Percentiles rank a stretch among this genome's conserved stretches.
These are phyloP conservation scores for Raphidocelis subcapitata DNA, from an alignment of 139 green algal genomes.

Conservation along the genomic window DNA sequence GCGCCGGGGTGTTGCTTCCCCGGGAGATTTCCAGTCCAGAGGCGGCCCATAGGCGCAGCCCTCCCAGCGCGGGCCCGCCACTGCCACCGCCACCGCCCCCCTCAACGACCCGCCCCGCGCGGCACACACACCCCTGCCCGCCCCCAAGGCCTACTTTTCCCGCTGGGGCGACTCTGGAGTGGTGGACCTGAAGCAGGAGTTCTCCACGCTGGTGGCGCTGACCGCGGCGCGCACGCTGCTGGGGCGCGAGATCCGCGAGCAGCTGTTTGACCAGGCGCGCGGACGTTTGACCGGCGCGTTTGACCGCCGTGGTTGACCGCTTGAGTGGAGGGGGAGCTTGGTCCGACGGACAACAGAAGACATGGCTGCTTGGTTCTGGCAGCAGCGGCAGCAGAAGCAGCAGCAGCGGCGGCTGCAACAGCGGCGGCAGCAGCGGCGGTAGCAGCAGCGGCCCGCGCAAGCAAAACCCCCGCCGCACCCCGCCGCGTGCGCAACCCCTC, in stretches of 20 bases:
- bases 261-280: constrained; percentile 78
- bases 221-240: constrained; percentile 92
- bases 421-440: constrained; percentile 15
- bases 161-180: constrained; percentile 86
- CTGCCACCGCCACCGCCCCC: too few relatives aligned
- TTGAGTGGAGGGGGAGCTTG: too few relatives aligned
- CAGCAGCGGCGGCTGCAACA: background rate
- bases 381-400: background rate
- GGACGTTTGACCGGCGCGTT: too few relatives aligned
- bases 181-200: constrained; percentile 88
- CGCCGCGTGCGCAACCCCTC: too few relatives aligned
- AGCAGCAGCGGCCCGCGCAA: too few relatives aligned
- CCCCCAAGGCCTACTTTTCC: constrained; percentile 80
- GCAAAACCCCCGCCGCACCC: too few relatives aligned
- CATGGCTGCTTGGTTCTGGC: background rate
- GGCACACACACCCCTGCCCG: background rate
- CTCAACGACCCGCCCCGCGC: background rate
- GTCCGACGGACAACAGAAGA: background rate
- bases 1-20: too few relatives aligned
- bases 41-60: too few relatives aligned
- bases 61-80: too few relatives aligned
- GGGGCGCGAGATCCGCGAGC: constrained; percentile 93
- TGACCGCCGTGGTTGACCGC: too few relatives aligned
- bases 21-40: too few relatives aligned
- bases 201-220: constrained; percentile 91